Percentiles rank a stretch among this genome's conserved stretches.
Evolutionary conservation across 495 filamentous ascomycete species (phyloP).

Genomic region (Thozetella sp.): DNA sequence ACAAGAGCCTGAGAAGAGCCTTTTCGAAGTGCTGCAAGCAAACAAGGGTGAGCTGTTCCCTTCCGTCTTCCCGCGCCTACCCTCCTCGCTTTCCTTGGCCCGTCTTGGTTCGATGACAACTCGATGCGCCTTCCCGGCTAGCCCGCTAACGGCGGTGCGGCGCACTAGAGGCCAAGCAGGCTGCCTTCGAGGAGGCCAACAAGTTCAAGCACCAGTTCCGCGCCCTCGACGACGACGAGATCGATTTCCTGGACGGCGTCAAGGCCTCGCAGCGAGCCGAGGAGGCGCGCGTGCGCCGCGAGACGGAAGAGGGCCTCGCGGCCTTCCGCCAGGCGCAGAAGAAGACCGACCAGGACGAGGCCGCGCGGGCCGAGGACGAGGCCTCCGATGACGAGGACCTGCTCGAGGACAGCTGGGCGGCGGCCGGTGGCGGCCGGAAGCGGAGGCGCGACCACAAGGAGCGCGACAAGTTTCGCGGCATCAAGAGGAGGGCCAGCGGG

Average conservation of each 20-base stretch:
- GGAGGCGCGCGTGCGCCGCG: slow-evolving; percentile 72
- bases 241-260: slow-evolving; percentile 86
- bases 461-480: background rate
- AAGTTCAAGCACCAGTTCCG: slow-evolving; percentile 93
- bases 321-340: slow-evolving; percentile 70
- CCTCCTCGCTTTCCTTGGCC: too few relatives aligned
- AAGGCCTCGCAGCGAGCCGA: slow-evolving; percentile 67
- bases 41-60: slow-evolving; percentile 79
- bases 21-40: slow-evolving; percentile 86
- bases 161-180: slow-evolving; percentile 97
- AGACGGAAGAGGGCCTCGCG: slow-evolving; percentile 74
- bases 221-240: slow-evolving; percentile 88
- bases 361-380: slow-evolving; percentile 19
- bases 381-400: slow-evolving; percentile 13
- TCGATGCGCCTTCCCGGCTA: too few relatives aligned
- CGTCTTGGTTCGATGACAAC: too few relatives aligned
- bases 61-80: background rate
- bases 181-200: slow-evolving; percentile 90
- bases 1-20: slow-evolving; percentile 62
- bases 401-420: slow-evolving; percentile 13
- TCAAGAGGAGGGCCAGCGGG: slow-evolving; percentile 4
- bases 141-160: too few relatives aligned
- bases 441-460: slow-evolving; percentile 11
- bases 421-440: slow-evolving; percentile 24
- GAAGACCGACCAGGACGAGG: slow-evolving; percentile 46